Evolutionary conservation across 2,329 filamentous ascomycete genomes (phyloP).

Genomic region (Pseudocercospora fijiensis): DNA sequence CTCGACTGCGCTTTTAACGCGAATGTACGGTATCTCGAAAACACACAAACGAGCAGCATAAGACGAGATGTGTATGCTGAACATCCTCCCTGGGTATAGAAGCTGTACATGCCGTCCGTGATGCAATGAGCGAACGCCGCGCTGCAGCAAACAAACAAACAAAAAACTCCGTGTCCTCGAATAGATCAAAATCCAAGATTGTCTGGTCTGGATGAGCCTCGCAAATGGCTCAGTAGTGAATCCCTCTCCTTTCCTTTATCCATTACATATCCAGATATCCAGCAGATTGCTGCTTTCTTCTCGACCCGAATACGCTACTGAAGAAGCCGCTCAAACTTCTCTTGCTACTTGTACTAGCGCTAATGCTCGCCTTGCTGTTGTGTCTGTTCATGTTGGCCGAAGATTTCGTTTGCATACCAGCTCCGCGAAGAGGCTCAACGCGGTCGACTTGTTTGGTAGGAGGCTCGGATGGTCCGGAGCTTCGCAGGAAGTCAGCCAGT

Average conservation of each 20-base stretch:
- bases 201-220: neutral
- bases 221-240: neutral
- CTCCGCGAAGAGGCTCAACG: neutral
- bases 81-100: neutral
- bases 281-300: neutral
- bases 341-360: neutral
- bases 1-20: neutral
- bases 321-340: neutral
- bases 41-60: neutral
- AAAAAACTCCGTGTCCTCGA: neutral
- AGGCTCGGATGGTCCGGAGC: slow-evolving; percentile 15
- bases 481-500: slow-evolving; percentile 24
- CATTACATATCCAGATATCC: slow-evolving; percentile 5
- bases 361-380: neutral
- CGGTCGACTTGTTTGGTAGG: neutral
- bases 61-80: neutral
- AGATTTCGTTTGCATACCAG: slow-evolving; percentile 1
- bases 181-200: neutral
- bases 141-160: neutral
- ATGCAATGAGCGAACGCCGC: slow-evolving; percentile 1
- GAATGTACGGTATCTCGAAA: slow-evolving; percentile 1
- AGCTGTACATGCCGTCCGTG: neutral
- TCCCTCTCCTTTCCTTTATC: neutral
- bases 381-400: neutral
- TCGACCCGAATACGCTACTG: neutral